Conservation (phyloP, 768 basidiomycete species). For the Tulasnella sp. region DNA sequence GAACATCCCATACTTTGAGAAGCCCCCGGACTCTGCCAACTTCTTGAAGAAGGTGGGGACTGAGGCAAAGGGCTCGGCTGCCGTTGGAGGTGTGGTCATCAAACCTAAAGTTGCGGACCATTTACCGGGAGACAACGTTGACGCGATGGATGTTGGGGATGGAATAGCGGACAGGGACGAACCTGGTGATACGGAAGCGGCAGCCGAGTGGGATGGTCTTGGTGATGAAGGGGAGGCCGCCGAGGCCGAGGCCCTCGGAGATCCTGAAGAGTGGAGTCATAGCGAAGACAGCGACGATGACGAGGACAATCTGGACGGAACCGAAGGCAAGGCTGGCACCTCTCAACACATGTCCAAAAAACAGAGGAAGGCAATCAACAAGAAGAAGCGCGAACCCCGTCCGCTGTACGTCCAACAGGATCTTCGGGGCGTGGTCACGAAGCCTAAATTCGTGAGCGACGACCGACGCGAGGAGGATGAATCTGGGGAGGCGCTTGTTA, state of each 20-base stretch:
- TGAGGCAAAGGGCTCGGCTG: background rate
- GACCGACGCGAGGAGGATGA: constrained; percentile 4
- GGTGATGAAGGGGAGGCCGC: constrained; percentile 22
- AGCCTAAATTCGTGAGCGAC: constrained; percentile 11
- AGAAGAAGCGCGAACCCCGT: constrained; percentile 1
- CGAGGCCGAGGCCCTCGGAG: background rate
- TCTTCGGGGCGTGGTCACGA: constrained; percentile 14
- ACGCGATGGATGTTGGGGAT: background rate
- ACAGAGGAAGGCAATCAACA: background rate
- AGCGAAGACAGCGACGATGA: background rate
- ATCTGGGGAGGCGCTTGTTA: background rate
- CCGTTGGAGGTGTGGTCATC: background rate
- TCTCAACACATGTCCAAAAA: background rate
- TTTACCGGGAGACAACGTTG: background rate
- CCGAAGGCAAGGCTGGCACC: background rate
- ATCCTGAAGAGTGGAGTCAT: background rate
- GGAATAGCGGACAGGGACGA: background rate
- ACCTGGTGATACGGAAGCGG: background rate
- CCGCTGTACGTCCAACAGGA: constrained; percentile 2
- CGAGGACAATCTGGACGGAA: background rate
- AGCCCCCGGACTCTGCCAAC: constrained; percentile 56
- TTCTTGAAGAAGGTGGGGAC: constrained; percentile 7
- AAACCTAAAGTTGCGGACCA: background rate
- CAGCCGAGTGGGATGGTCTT: background rate
- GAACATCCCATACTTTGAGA: constrained; percentile 90